Evolutionary conservation across 352 stramenopile species (phyloP), one percentile per base, ranked within the genome.

Genomic region (Hyaloperonospora brassicae): DNA sequence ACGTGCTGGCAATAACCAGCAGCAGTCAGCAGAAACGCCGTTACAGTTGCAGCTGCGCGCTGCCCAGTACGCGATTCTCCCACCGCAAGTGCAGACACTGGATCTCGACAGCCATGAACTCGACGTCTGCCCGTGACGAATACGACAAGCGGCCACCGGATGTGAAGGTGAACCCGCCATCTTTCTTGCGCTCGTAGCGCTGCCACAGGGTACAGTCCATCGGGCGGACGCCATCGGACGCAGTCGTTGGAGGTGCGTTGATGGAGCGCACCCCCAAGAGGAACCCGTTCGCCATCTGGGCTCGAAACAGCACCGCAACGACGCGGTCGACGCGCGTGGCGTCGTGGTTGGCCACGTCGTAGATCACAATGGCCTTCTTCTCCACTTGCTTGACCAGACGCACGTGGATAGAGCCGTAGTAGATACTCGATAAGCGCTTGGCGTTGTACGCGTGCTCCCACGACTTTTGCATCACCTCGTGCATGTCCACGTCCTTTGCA

Each of bases 171-270:
- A 73, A 67, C 0, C 58, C 53, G 41, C 62, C 62, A 27, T 54
- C 48, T 17, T 55, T 39, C 8, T 65, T 66, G 39, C 45, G 47
- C 30, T 70, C 58, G 51, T 68, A 70, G 13, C 48, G 62, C 53
- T 70, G 61, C 61, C 62, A 73, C 55, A 46, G 50, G 25, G 66
- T 60, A 48, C 58, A 70, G 34, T 73, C 50, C 62, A 73, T 73
- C 34, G 17, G 54, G 11, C 48, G 61, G 25, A 64, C 31, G 9
- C 40, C 58, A 5, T 61, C 54, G 9, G 55, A 40, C 8, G 39
- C 30, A 12, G 13, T 10, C 2, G 23, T 21, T 45, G 39, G 47
- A 1, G 22, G 6, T 31, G 50, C 47, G 30, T 59, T 59, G 30
- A 74, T 60, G 12, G 66, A 68, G 46, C 58, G 66, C 30, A 55